These are phyloP conservation scores for Chaetomidium leptoderma DNA, from an alignment of 495 filamentous ascomycete species.

Conservation along the genomic window DNA sequence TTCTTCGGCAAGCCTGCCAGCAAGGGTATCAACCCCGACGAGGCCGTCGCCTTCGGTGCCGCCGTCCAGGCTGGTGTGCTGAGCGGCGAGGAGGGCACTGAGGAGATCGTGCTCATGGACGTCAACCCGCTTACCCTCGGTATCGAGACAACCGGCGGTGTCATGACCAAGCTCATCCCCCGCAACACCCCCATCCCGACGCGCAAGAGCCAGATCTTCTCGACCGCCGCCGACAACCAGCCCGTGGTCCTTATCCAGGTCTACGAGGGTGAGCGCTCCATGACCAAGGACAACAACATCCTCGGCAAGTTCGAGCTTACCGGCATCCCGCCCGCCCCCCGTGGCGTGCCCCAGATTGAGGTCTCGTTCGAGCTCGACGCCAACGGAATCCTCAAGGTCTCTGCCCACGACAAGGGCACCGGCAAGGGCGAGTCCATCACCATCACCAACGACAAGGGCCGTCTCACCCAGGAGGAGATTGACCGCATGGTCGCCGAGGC, in stretches of 20 bases:
- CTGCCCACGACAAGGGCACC: conserved; percentile 92
- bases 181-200: conserved; percentile 95
- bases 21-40: conserved; percentile 99
- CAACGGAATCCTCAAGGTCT: conserved; percentile 96
- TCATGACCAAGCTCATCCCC: conserved; percentile 97
- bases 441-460: conserved; percentile 98
- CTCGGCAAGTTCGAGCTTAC: conserved; percentile 98
- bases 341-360: conserved; percentile 96
- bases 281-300: conserved; percentile 96
- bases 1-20: conserved; percentile 96
- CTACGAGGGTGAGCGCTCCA: conserved; percentile 90
- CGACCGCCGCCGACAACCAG: conserved; percentile 96
- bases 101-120: conserved; percentile 85
- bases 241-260: conserved; percentile 96
- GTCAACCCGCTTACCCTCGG: conserved; percentile 97
- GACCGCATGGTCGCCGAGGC: conserved; percentile 97
- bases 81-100: conserved; percentile 76
- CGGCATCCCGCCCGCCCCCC: conserved; percentile 87
- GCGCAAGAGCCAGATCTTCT: conserved; percentile 97
- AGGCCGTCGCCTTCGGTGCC: conserved; percentile 95
- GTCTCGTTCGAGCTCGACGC: conserved; percentile 96
- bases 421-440: conserved; percentile 95
- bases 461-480: conserved; percentile 91
- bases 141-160: conserved; percentile 97
- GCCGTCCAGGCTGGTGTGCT: conserved; percentile 96